A percentile compares a stretch with the other conserved stretches of the same genome.
phyloP scores from a whole-genome alignment of 1,284 basidiomycete genomes.

The Pulveroboletus sp. region DNA sequence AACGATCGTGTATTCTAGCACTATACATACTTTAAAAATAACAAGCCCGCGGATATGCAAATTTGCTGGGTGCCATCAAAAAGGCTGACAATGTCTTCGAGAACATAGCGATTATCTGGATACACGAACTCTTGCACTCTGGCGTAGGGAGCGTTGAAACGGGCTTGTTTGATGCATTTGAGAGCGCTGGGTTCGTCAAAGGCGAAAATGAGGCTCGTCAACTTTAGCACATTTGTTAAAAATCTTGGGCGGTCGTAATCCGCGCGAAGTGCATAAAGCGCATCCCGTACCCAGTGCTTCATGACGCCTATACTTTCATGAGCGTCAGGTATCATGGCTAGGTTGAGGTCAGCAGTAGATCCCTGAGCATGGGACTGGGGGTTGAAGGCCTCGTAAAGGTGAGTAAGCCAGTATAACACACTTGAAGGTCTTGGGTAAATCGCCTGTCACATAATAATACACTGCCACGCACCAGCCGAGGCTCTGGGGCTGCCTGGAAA shows the following conservation, averaged over 20 bases:
- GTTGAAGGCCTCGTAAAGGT: conserved; percentile 43
- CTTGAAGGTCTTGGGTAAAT: no score
- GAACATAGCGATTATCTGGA: no score
- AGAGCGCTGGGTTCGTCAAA: conserved; percentile 34
- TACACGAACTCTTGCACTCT: no score
- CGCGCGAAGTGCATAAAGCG: conserved; percentile 34
- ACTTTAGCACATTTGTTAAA: conserved; percentile 37
- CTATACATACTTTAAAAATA: no score
- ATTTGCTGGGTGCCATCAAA: no score
- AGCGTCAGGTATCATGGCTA: conserved; percentile 40
- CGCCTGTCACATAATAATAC: no score
- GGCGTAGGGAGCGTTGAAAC: no score
- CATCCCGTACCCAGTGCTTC: conserved; percentile 43
- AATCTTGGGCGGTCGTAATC: conserved; percentile 18
- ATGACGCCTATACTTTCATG: conserved; percentile 38
- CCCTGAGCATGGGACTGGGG: conserved; percentile 44
- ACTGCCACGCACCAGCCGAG: no score
- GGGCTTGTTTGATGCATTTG: conserved; percentile 20
- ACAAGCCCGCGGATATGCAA: no score
- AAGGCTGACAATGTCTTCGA: no score
- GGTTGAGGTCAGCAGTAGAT: conserved; percentile 36
- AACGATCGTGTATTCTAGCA: no score
- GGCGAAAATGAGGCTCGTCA: conserved; percentile 31
- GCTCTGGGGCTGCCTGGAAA: no score
- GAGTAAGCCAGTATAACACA: conserved; percentile 37